Base-by-base conservation (phyloP, 2,329 filamentous ascomycete species). In the Xylaria hypoxylon region DNA sequence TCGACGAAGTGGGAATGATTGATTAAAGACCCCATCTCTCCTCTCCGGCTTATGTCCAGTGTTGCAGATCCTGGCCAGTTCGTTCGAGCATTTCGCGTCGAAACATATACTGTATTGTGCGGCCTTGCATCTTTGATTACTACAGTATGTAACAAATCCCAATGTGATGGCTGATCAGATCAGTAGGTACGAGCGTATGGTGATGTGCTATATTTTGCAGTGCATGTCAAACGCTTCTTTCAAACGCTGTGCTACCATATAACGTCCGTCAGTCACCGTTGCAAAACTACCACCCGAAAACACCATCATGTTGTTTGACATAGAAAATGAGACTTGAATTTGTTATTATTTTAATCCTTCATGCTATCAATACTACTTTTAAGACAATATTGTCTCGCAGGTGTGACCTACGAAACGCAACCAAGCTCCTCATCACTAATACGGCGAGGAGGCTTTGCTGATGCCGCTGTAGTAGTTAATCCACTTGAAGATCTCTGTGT, bases 401-500 rank as follows among this genome's bases (percentile, higher is more conserved):
- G 45, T 22, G 28, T 55, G 28, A 61, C 13, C 40, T 56, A 47
- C 28, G 44, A 52, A 19, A 40, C 51, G 22, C 33, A 40, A 44
- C 50, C 28, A 28, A 28, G 10, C 56, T 28, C 24, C 28, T 4
- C 24, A 17, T 44, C 3, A 22, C 40, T 75, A 75, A 65, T 74
- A 74, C 57, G 75, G 74, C 56, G 72, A 75, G 38, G 72, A 62
- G 31, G 73, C 72, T 47, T 75, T 73, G 65, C 74, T 75, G 40
- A 77, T 68, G 47, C 77, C 77, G 48, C 73, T 76, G 42, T 87
- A 83, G 72, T 84, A 83, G 77, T 91, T 91, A 72, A 91, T 90
- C 84, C 86, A 92, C 72, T 90, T 87, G 62, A 91, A 79, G 55
- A 92, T 89, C 13, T 87, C 86, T 50, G 83, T 85, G 75, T 92